Evolutionary conservation across 768 basidiomycete genomes (phyloP).

Genomic region (Rhizopogon vesiculosus): DNA sequence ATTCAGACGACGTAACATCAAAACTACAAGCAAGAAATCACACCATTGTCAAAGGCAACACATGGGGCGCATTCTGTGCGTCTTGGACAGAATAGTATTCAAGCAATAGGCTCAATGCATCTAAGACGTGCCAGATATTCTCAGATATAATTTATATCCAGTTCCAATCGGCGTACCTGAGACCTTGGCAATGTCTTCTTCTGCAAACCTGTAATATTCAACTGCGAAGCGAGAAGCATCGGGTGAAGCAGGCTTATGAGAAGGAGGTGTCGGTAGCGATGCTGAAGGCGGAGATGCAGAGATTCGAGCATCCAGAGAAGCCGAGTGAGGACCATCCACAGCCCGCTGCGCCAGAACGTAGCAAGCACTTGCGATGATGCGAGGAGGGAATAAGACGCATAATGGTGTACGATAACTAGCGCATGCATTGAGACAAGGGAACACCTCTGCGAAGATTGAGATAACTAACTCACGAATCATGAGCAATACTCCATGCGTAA

Average conservation of each 20-base stretch:
- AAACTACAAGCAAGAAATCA: constrained; percentile 20
- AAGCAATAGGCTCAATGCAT: constrained; percentile 58
- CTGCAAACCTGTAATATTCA: constrained; percentile 61
- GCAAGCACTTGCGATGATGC: constrained; percentile 72
- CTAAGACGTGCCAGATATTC: constrained; percentile 31
- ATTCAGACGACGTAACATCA: constrained; percentile 3
- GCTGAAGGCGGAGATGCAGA: constrained; percentile 66
- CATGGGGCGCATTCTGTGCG: constrained; percentile 41
- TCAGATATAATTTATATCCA: neutral
- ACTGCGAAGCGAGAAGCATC: constrained; percentile 64
- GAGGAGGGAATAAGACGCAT: constrained; percentile 65
- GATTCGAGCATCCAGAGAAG: constrained; percentile 71
- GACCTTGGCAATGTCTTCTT: constrained; percentile 51
- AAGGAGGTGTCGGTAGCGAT: constrained; percentile 77
- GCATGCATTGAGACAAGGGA: constrained; percentile 2
- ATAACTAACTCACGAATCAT: constrained; percentile 66
- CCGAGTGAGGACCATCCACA: constrained; percentile 67
- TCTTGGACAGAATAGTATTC: constrained; percentile 74
- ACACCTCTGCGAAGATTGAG: neutral
- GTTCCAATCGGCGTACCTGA: constrained; percentile 43
- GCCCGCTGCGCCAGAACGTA: constrained; percentile 72
- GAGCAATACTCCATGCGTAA: constrained; percentile 81
- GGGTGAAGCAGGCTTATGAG: constrained; percentile 68
- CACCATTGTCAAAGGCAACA: constrained; percentile 47
- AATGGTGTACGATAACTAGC: constrained; percentile 74